Evolutionary conservation across 2,329 filamentous ascomycete genomes (phyloP), one percentile per base, ranked within the genome.

Genomic region (Alternaria incomplexa): DNA sequence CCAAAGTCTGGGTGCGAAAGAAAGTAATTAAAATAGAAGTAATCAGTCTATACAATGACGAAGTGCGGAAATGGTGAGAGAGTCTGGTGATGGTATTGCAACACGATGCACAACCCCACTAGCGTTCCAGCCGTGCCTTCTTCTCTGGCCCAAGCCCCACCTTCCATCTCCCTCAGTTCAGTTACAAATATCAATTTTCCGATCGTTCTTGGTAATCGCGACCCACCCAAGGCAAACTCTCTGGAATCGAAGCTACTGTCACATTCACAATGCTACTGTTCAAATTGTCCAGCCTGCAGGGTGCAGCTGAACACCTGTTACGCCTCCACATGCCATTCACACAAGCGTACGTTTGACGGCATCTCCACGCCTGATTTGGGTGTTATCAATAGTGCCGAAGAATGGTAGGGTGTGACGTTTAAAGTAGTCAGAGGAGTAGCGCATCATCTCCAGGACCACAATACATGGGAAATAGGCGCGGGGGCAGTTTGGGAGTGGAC

Each of bases 361-460:
- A 36, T 69, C 9, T 52, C 45, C 17, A 51, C 64, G 22, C n/a
- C 50, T 22, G 61, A 69, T 46, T n/a, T 52, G 23, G 22, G 52
- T 15, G 3, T 46, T 11, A 40, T 54, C 8, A 45, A 59, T 22
- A 20, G 22, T 11, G 30, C 22, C 8, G 25, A 36, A 36, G 56
- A 53, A 8, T 25, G 10, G 11, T 73, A 55, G 11, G 83, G 82
- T 1, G 83, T 86, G 10, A 72, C 75, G 50, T 73, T 84, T 50
- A 78, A 68, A 15, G 73, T 83, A 48, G 82, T 86, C 1, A 75
- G 79, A 4, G 81, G 80, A 3, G 78, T 84, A 4, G 85, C 82
- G 2, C 85, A 88, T 71, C 85, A 88, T 73, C 63, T 87, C 47
- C 84, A 87, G 70, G 86, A 87, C 58, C 85, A 87, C 67, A 73